Evolutionary conservation across 805 yeast genomes (phyloP), one percentile per base, ranked within the genome.

Genomic region (Nakazawaea populi): DNA sequence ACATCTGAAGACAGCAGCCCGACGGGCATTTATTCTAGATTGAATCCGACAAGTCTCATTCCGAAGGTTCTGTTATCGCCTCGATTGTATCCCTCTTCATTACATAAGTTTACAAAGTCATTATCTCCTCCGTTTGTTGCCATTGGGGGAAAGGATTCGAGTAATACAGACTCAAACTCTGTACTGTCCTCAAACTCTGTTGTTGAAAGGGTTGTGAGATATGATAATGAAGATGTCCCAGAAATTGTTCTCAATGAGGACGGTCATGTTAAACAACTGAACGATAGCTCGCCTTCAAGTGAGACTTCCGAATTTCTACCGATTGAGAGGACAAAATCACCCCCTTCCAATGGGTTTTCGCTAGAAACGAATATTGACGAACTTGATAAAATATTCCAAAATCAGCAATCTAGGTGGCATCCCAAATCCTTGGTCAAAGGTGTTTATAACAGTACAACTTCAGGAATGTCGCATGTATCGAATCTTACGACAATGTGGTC

Each of bases 401-500:
- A 10, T 6, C 42, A 14, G 5, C 12, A 47, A n/a, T 48, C 43
- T 8, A 54, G 45, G 31, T 62, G 67, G 64, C 54, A 56, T 4
- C 57, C 69, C 1, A 60, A 56, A 45, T 55, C 63, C 1, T 49
- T 67, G 31, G 65, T 65, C 10, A 65, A 60, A 27, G 68, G 68
- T 5, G 53, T 67, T 0, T 40, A 42, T 10, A 52, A 32, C 32
- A 46, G 53, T 7, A 47, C 55, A 6, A 18, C 45, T 24, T 42
- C 41, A 4, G 52, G 52, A 9, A 29, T 49, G 6, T 38, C 45
- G n/a, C 50, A 44, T 35, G 53, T 51, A 5, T 5, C 44, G 3
- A 44, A 45, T 51, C 11, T 54, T 34, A 4, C 41, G 57, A 58
- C 43, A 63, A 67, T 58, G 79, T 83, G 87, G 85, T 66, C 72